Conservation (phyloP, 2,329 filamentous ascomycete species). For the Leptographium procerum region DNA sequence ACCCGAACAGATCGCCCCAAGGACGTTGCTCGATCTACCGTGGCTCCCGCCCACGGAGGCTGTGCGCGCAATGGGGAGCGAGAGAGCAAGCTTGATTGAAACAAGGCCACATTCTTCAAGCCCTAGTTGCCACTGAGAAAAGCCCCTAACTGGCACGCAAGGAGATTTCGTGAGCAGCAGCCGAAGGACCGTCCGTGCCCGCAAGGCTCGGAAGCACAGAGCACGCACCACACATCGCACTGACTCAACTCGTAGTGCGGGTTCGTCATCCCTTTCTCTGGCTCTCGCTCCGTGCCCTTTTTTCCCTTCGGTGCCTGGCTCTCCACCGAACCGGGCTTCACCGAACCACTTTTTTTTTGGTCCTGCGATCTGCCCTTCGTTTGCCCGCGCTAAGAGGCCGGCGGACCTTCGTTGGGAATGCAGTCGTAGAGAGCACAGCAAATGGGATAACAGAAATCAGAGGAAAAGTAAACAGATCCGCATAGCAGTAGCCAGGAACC, state of each 20-base stretch:
- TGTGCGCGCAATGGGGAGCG: no score
- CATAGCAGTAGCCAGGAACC: background rate
- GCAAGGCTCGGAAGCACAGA: background rate
- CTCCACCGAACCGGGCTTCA: background rate
- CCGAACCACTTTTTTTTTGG: background rate
- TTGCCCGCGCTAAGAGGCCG: background rate
- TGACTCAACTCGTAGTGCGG: no score
- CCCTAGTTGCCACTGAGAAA: background rate
- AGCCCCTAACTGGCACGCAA: slow-evolving; percentile 11
- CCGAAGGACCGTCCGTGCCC: background rate
- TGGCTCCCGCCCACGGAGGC: no score
- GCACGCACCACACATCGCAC: no score
- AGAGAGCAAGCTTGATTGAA: background rate
- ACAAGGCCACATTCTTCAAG: background rate
- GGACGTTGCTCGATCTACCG: no score
- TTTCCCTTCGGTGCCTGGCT: background rate
- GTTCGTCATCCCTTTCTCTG: background rate
- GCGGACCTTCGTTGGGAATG: background rate
- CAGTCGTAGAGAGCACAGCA: background rate
- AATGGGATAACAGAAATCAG: background rate
- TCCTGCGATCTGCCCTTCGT: background rate
- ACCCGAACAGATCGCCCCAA: no score
- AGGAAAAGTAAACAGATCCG: background rate
- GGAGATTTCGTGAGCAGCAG: slow-evolving; percentile 5
- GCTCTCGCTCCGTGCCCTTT: no score